Evolutionary conservation across 768 basidiomycete species (phyloP), one percentile per base, ranked within the genome.

Genomic region (Lactarius hatsudake): DNA sequence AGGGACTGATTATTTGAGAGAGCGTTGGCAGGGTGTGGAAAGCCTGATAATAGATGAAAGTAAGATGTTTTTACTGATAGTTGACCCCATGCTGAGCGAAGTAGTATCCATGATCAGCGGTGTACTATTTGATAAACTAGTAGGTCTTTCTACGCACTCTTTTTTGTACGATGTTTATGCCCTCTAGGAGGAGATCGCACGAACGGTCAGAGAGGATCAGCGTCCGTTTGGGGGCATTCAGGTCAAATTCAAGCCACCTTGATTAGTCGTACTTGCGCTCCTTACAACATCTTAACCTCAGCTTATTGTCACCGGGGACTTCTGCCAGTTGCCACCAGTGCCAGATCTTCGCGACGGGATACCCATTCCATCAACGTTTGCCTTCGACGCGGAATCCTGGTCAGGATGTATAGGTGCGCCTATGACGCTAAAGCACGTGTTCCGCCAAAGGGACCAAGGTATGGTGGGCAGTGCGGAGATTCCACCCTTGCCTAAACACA

Each of bases 31-130:
- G 64, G 71, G 15, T 12, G 86, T 86, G 0, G 72, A 79, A 63
- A 53, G 87, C 5, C 80, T 96, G 30, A 87, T 96, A 71, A 84
- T 96, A 59, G 94, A 96, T 72, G 94, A 96, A 78, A 86, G 94
- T 92, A 74, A 70, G 84, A 76, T 55, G 42, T 20, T 45, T 55
- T 62, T 53, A 12, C 40, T 20, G n/a, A 13, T 34, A 34, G 12
- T 60, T 57, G 48, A 5, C 28, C 51, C 34, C 42, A 36, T n/a
- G 61, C 57, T 40, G 20, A 30, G n/a, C 28, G 17, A 26, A 15
- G 18, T 64, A 95, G 93, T 96, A 60, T 95, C 94, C 1, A 95
- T 96, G 94, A 84, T 96, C 28, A 91, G 94, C 69, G 93, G 89
- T 3, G 72, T 72, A 12, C 76, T 93, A 53, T 93, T 94, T 70